Evolutionary conservation across 2,329 filamentous ascomycete genomes (phyloP), one percentile per base, ranked within the genome.

Genomic region (Juglanconis oblonga): DNA sequence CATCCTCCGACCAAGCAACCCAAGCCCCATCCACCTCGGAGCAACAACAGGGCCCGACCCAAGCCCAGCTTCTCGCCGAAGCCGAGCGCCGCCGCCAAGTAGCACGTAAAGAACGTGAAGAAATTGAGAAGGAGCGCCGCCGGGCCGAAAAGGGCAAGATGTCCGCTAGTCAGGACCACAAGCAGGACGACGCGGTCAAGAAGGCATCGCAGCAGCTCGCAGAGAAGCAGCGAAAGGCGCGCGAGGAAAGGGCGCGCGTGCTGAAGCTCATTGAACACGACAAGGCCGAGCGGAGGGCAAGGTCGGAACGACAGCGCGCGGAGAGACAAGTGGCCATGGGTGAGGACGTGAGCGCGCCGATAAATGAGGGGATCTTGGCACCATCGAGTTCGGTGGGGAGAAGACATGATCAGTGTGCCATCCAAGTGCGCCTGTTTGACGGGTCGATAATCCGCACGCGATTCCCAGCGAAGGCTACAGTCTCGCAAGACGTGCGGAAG

Each of bases 371-470:
- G 1, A 66, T 71, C 2, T 64, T 70, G 3, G 64, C 72, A 10
- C 69, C 74, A 1, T 69, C 72, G 56, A 74, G 69, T 45, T 72
- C 55, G 35, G 57, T 51, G 50, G 60, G 36, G 57, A 65, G 48
- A 53, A 65, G 31, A 64, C 69, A 62, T 64, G 71, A 73, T 42
- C 66, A 72, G 63, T 87, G 85, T 64, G 83, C 88, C 17, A 77
- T 97, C 1, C 91, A 95, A 68, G 84, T 97, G 17, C 85, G 93
- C 7, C 79, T 97, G 0, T 90, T 96, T 59, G 92, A 97, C 69
- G 94, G 94, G 9, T 88, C 87, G 10, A 92, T 87, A 1, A 83
- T 97, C 17, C 86, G 92, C 45, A 83, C 81, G 3, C 86, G 83
- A 17, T 96, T 97, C 72, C 77, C 85, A 10, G 84, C 86, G 29